Base-by-base conservation (phyloP, 2,329 filamentous ascomycete species). In the Colletotrichum sojae region DNA sequence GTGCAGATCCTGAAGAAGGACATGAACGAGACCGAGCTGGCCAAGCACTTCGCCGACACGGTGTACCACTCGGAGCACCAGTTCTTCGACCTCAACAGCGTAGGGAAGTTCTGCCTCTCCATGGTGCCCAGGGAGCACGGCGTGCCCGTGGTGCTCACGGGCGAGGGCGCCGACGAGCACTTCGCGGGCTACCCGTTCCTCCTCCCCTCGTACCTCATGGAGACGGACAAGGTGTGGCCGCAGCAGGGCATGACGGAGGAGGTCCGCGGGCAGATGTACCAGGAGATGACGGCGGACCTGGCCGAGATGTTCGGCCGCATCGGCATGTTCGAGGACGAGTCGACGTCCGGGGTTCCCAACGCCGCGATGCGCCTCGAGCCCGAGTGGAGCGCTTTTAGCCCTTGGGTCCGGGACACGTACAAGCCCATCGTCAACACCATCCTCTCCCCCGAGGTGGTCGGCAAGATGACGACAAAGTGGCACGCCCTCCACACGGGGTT, bases 141-240 rank as follows among this genome's bases (percentile, higher is more conserved):
- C 8, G 80, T 85, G 74, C 87, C 87, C 67, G 86, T 88, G 5
- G 83, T 89, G 3, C 76, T 89, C 4, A 88, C 85, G 0, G 82
- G 83, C 22, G 84, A 87, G 72, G 85, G 85, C 5, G 76, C 84
- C 9, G 87, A 89, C 69, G 87, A 89, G 76, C 80, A 84, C 58
- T 89, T 89, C 73, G 83, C 78, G 2, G 87, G 87, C 36, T 89
- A 89, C 70, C 76, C 79, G 0, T 76, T 80, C 54, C 85, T 84
- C 63, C 73, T 81, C 0, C 76, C 80, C 1, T 85, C 88, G 60
- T 83, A 81, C 60, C 78, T 89, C 2, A 79, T 81, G 12, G 86
- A 88, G 71, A 73, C 81, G 1, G 87, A 89, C 71, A 58, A 56
- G 8, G 71, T 80, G n/a, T 78, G 76, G 75, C 73, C 76, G 0